A percentile compares a stretch with the other conserved stretches of the same genome.
Conservation (phyloP, 1,284 basidiomycete genomes). For the Hypsizygus ulmarius region DNA sequence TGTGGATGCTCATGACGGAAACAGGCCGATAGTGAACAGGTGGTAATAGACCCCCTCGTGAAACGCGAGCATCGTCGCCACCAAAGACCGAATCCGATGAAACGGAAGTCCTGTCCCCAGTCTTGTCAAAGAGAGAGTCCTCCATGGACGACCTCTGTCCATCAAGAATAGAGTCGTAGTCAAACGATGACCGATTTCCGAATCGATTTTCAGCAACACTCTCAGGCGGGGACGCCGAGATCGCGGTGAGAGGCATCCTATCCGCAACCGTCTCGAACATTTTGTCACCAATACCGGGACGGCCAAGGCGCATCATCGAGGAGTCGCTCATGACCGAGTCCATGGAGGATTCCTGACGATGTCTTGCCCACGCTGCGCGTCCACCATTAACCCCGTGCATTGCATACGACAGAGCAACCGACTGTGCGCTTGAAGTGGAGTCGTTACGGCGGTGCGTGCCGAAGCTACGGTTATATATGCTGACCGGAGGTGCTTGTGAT, state of each 20-base stretch:
- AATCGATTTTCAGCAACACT: constrained; percentile 23
- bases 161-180: constrained; percentile 70
- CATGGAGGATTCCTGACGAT: constrained; percentile 55
- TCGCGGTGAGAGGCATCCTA: constrained; percentile 58
- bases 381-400: constrained; percentile 50
- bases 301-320: constrained; percentile 53
- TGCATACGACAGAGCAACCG: constrained; percentile 52
- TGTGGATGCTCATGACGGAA: constrained; percentile 57
- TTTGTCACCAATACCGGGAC: constrained; percentile 83
- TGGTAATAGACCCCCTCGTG: constrained; percentile 33
- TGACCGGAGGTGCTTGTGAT: constrained; percentile 62
- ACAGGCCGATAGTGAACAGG: constrained; percentile 57
- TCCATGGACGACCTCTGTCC: constrained; percentile 39
- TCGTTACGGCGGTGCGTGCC: constrained; percentile 43
- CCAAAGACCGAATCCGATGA: constrained; percentile 70
- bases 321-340: constrained; percentile 69
- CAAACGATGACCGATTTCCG: constrained; percentile 43
- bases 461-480: constrained; percentile 62
- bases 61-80: constrained; percentile 37
- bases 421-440: constrained; percentile 52
- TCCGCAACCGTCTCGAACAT: constrained; percentile 76
- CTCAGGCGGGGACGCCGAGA: constrained; percentile 61
- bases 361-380: constrained; percentile 61
- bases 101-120: constrained; percentile 46
- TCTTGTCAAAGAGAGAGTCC: constrained; percentile 70